Conservation (phyloP, 805 yeast genomes). For the Candida loeiensis region DNA sequence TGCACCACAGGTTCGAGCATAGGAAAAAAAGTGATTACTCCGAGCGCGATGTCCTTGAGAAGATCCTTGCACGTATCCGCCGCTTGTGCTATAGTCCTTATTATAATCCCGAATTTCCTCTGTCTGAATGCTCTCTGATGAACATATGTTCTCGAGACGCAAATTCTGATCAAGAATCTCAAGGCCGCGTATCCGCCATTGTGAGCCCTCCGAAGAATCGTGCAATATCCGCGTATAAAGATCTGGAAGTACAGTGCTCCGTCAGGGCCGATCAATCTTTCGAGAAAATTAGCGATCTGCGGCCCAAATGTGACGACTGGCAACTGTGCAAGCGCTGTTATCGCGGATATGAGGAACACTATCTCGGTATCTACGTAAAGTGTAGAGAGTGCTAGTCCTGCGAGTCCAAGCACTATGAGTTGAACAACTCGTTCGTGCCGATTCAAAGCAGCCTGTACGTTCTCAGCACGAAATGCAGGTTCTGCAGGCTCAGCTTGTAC, state of each 20-base stretch:
- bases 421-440: background rate
- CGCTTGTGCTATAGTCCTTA: background rate
- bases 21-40: background rate
- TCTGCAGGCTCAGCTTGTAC: background rate
- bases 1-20: background rate
- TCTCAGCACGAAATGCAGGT: background rate
- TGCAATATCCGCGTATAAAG: background rate
- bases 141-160: background rate
- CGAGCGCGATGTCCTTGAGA: background rate
- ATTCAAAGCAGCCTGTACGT: background rate
- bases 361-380: background rate
- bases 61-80: constrained; percentile 5
- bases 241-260: background rate
- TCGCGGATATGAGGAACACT: background rate
- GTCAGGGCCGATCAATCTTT: background rate
- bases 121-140: background rate
- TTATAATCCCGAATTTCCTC: background rate
- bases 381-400: background rate
- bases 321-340: background rate
- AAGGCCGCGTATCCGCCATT: background rate
- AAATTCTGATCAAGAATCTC: background rate
- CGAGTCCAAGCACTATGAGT: background rate
- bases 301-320: background rate
- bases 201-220: background rate
- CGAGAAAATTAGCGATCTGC: background rate